Base-by-base conservation (phyloP, 2,329 filamentous ascomycete genomes). In the Colletotrichum kahawae region DNA sequence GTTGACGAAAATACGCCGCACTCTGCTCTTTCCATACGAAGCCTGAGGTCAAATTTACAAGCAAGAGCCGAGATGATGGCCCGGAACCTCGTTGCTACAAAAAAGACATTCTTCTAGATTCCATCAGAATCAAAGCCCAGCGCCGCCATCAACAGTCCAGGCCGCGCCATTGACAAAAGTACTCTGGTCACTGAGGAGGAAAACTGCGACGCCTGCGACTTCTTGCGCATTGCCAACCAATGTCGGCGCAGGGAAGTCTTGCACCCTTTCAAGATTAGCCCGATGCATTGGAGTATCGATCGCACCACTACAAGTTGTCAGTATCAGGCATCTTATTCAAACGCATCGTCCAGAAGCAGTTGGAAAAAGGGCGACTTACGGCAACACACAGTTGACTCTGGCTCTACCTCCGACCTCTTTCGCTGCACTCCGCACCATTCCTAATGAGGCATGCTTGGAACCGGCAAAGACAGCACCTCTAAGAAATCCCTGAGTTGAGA, bases 251-350 rank as follows among this genome's bases (percentile, higher is more conserved):
- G 69, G 69, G 5, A 72, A 75, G 14, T 75, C 63, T 9, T 24
- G 38, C 3, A 68, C 63, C 12, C 69, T 31, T 34, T 57, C 69
- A n/a, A 68, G 57, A n/a, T 73, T 73, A 13, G 48, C 73, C 12
- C 48, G 70, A 12, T 73, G 73, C 73, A 69, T 73, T 10, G 64
- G 70, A 4, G 72, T 73, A 36, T 76, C 74, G 5, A 76, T 74
- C 4, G 70, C 65, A 13, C 70, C 74, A 16, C 73, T 76, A 5
- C 6, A 7, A 3, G 14, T 6, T 51, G 18, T 64, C 5, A 73
- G 24, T 21, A 14, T 18, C 27, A 57, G 13, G 13, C 27, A 16
- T 29, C 18, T 29, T 18, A 27, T 29, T 5, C 54, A 18, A 1
- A n/a, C 18, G 5, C 38, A 5, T 9, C 18, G 1, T 48, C 38